These are phyloP conservation scores for Metschnikowia aberdeeniae DNA, from an alignment of 805 yeast species.

Conservation along the genomic window DNA sequence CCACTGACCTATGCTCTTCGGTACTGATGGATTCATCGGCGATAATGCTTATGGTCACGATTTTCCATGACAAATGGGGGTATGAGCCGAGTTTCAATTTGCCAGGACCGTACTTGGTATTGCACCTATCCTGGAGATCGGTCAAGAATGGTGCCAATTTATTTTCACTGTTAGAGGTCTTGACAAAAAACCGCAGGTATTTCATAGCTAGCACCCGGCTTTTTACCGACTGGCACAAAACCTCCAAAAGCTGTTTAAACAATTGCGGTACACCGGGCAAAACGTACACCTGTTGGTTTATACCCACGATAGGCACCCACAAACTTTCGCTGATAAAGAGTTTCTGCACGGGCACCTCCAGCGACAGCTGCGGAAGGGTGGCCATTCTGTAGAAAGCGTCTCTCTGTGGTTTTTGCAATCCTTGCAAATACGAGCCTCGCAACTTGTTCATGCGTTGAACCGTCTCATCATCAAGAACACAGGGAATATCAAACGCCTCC, in stretches of 20 bases:
- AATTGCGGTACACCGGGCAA: constrained; percentile 84
- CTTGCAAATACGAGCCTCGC: constrained; percentile 34
- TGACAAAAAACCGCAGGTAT: constrained; percentile 51
- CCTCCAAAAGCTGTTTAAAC: constrained; percentile 52
- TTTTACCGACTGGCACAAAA: constrained; percentile 35
- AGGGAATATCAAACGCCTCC: constrained; percentile 50
- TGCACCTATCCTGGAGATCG: constrained; percentile 43
- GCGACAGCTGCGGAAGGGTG: constrained; percentile 49
- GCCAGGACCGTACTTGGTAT: constrained; percentile 25
- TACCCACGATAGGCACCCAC: constrained; percentile 82
- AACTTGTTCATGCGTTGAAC: constrained; percentile 55
- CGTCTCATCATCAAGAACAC: constrained; percentile 52
- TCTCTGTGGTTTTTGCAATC: constrained; percentile 40
- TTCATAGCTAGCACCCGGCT: constrained; percentile 21
- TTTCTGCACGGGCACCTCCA: constrained; percentile 35
- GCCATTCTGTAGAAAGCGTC: constrained; percentile 78
- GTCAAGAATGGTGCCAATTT: constrained; percentile 63
- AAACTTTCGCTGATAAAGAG: constrained; percentile 43
- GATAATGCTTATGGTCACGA: constrained; percentile 69
- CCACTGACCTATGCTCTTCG: constrained; percentile 40
- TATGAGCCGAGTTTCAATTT: constrained; percentile 74
- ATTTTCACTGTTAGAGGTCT: constrained; percentile 59
- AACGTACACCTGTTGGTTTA: constrained; percentile 61
- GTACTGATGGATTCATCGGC: constrained; percentile 44
- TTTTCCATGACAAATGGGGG: constrained; percentile 65